Conservation (phyloP, 129 eudicot species). For the Sambucus nigra region DNA sequence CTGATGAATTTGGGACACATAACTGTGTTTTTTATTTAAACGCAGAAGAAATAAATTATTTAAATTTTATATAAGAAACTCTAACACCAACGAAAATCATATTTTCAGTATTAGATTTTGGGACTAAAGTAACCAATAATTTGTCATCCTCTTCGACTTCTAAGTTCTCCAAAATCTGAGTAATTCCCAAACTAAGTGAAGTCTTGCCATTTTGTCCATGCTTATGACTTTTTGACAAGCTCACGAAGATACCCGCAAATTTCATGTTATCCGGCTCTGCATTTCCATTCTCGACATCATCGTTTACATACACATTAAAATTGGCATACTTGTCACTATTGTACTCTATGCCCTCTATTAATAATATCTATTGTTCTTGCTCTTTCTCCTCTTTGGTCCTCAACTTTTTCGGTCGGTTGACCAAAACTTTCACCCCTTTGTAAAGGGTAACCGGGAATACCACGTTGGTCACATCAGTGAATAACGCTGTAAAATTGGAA, state of each 20-base stretch:
- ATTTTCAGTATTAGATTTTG: no score
- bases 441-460: slow-evolving; percentile 31
- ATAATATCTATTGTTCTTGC: slow-evolving; percentile 25
- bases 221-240: slow-evolving; percentile 24
- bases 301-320: slow-evolving; percentile 42
- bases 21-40: no score
- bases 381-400: slow-evolving; percentile 28
- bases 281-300: slow-evolving; percentile 18
- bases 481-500: neutral
- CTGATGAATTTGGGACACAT: no score
- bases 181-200: slow-evolving; percentile 29
- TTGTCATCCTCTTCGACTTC: slow-evolving; percentile 37
- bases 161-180: slow-evolving; percentile 34
- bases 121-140: slow-evolving; percentile 32
- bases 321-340: slow-evolving; percentile 17
- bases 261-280: slow-evolving; percentile 21
- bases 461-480: neutral
- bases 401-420: slow-evolving; percentile 30
- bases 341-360: slow-evolving; percentile 23
- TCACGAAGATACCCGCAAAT: slow-evolving; percentile 41
- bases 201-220: slow-evolving; percentile 18
- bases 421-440: slow-evolving; percentile 19
- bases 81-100: no score
- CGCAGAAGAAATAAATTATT: no score
- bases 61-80: no score